Conservation (phyloP, 441 rosid species). For the Dalechampia spathulata region DNA sequence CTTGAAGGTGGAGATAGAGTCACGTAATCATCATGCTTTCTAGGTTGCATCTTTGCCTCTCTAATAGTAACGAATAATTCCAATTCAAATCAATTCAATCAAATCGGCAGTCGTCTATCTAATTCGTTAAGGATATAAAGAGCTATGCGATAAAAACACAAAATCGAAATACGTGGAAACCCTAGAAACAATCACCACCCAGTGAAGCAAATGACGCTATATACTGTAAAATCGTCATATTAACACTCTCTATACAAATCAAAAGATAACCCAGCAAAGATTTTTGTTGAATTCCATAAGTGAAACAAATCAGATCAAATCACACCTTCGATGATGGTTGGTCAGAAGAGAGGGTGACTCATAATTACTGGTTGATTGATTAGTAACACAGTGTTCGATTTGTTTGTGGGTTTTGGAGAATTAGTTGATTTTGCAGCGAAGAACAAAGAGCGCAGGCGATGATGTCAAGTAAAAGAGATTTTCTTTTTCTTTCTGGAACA, state of each 20-base stretch:
- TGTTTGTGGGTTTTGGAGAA: too few species aligned
- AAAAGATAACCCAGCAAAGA: conserved; percentile 8
- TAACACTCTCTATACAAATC: conserved; percentile 3
- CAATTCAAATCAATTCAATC: background rate
- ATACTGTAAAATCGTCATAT: background rate
- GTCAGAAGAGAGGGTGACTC: too few species aligned
- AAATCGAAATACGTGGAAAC: background rate
- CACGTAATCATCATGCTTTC: conserved; percentile 31
- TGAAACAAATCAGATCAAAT: background rate
- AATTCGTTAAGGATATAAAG: background rate
- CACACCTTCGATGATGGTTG: conserved; percentile 16
- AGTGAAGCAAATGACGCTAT: background rate
- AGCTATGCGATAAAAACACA: background rate
- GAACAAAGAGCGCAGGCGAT: too few species aligned
- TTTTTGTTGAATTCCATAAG: background rate
- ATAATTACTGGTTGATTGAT: too few species aligned
- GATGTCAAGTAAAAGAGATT: too few species aligned
- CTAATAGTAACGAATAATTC: conserved; percentile 3
- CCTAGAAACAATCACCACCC: conserved; percentile 6
- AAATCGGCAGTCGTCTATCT: background rate
- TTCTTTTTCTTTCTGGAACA: too few species aligned
- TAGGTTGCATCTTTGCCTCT: conserved; percentile 19
- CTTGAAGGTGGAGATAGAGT: conserved; percentile 26
- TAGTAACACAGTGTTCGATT: too few species aligned
- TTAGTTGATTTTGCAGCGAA: too few species aligned